Evolutionary conservation across 257 asterid genomes (phyloP), one percentile per base, ranked within the genome.

Genomic region (Thymus quinquecostatus): DNA sequence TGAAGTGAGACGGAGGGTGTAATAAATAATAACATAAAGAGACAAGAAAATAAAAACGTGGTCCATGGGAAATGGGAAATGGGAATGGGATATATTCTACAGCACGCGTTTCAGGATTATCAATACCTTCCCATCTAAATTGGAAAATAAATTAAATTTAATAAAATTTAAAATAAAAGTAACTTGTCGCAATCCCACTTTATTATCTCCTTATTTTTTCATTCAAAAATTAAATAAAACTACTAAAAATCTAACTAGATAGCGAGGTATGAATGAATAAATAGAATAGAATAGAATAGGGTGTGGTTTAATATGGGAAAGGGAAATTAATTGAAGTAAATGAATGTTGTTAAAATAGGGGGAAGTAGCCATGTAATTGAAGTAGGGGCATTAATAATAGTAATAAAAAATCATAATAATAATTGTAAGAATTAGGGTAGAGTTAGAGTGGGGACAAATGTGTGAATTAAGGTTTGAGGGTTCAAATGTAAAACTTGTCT

Each of bases 1-100:
- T 21, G 21, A 21, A 21, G 21, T 21, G 21, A 21, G 21, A 21
- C 21, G 21, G 21, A 21, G 21, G 21, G 21, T 21, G 40, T 36
- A 36, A 36, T 36, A 36, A 36, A 2, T 21, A 21, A 21, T 21
- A 21, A 21, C 21, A 21, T 21, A 33, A 36, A 45, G 43, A 61
- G 57, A 54, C 33, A 43, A 75, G 71, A 62, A 79, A 67, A 40
- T n/a, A 41, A 69, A 63, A 67, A 73, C 81, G 86, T 83, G 90
- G 90, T 81, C 86, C 90, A 72, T 10, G 49, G 12, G 66, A 74
- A 64, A 72, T 10, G 49, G 12, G 66, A 74, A 64, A 72, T 10
- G 49, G 12, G 66, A 74, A 64, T 73, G 64, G 76, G 66, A 69
- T 55, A 56, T 53, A 34, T 78, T 72, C 53, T 61, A 43, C 8